These are phyloP conservation scores for Calonectria multiphialidica DNA, from an alignment of 2,329 filamentous ascomycete genomes.

Conservation along the genomic window DNA sequence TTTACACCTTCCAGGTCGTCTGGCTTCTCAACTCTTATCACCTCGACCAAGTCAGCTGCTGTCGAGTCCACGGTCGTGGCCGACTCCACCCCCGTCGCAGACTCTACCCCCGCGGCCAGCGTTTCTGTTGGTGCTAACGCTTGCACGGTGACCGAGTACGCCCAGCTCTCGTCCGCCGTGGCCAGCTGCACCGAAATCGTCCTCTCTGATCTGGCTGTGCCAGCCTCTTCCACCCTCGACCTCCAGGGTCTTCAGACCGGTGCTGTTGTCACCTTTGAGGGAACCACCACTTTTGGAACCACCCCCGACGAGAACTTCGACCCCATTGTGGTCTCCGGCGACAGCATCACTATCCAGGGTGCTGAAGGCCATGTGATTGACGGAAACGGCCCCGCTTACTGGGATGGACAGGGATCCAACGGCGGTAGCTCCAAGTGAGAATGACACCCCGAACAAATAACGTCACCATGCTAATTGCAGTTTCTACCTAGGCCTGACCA, in stretches of 20 bases:
- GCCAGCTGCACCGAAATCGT: conserved; percentile 24
- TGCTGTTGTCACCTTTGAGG: conserved; percentile 20
- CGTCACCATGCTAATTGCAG: neutral
- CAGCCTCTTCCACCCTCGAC: conserved; percentile 21
- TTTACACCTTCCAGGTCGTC: neutral
- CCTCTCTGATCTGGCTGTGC: conserved; percentile 18
- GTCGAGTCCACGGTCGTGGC: neutral
- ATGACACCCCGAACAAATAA: no score
- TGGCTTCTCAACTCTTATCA: neutral
- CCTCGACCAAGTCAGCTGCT: neutral
- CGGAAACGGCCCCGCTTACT: conserved; percentile 66
- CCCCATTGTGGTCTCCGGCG: conserved; percentile 67
- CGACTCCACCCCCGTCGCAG: neutral
- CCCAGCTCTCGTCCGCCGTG: conserved; percentile 14
- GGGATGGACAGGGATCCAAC: conserved; percentile 69
- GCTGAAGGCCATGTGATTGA: conserved; percentile 63
- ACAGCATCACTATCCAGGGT: conserved; percentile 63
- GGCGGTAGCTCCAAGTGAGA: conserved; percentile 67
- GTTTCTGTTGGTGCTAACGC: conserved; percentile 10
- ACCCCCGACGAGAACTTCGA: conserved; percentile 20
- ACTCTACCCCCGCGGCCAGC: neutral
- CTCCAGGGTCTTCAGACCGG: conserved; percentile 21
- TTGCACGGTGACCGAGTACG: conserved; percentile 24
- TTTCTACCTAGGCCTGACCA: conserved; percentile 52
- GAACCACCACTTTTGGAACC: conserved; percentile 24